Evolutionary conservation across 2,329 filamentous ascomycete genomes (phyloP).

Genomic region (Cadophora luteo-olivacea): DNA sequence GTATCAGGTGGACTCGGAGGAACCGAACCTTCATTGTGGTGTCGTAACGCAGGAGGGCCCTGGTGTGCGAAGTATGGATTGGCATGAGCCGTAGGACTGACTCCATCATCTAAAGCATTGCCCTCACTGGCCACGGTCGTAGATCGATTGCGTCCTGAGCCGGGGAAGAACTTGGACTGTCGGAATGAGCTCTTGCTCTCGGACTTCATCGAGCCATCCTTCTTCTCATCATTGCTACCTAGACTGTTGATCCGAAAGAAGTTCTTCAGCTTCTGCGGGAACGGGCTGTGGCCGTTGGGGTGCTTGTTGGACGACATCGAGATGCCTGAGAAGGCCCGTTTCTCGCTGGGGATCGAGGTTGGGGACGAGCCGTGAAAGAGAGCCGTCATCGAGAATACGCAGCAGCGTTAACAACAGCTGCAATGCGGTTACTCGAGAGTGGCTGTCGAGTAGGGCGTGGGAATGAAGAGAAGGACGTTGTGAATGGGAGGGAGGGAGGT

Average conservation of each 20-base stretch:
- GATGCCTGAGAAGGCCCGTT: slow-evolving; percentile 43
- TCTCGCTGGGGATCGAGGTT: slow-evolving; percentile 42
- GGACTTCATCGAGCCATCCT: slow-evolving; percentile 45
- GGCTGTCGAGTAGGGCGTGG: slow-evolving; percentile 1
- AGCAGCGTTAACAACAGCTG: slow-evolving; percentile 42
- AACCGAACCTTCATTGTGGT: slow-evolving; percentile 93
- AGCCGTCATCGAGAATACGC: slow-evolving; percentile 40
- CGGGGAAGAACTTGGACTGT: slow-evolving; percentile 87
- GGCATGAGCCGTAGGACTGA: slow-evolving; percentile 91
- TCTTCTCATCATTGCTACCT: slow-evolving; percentile 47
- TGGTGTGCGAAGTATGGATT: slow-evolving; percentile 99
- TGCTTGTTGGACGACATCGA: slow-evolving; percentile 56
- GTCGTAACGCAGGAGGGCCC: slow-evolving; percentile 88
- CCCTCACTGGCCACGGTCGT: slow-evolving; percentile 93
- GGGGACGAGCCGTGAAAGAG: slow-evolving; percentile 41
- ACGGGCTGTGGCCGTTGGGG: slow-evolving; percentile 60
- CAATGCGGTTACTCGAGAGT: slow-evolving; percentile 29
- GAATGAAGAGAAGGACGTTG: neutral
- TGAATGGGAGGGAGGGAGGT: slow-evolving; percentile 24
- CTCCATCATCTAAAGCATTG: slow-evolving; percentile 83
- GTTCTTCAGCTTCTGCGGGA: slow-evolving; percentile 72
- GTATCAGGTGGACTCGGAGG: slow-evolving; percentile 93
- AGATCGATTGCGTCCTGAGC: slow-evolving; percentile 85
- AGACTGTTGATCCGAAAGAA: slow-evolving; percentile 72
- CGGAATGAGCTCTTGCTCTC: slow-evolving; percentile 64